Evolutionary conservation across 2,329 filamentous ascomycete genomes (phyloP), one percentile per base, ranked within the genome.

Genomic region (Zasmidium angulare): DNA sequence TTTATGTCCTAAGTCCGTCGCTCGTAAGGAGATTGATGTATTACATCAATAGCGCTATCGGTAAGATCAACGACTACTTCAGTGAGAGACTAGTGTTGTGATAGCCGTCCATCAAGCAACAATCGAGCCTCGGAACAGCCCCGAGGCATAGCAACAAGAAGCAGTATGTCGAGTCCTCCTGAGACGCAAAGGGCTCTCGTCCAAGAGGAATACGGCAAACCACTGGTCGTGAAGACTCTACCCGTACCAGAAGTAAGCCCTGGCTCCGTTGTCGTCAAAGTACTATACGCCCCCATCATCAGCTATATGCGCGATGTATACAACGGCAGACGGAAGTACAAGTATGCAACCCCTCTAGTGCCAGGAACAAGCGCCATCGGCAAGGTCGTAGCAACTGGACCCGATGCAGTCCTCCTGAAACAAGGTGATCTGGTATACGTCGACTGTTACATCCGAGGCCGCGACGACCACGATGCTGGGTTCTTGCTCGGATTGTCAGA

Each of bases 361-460:
- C 66, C 67, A 1, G 76, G 76, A n/a, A 47, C 54, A 26, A 66
- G 64, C 29, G 73, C 74, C 10, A 71, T 79, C 50, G 76, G 69
- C 2, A 74, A 73, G 19, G 62, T 78, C 47, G 68, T 56, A n/a
- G 71, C 73, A 4, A 61, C 74, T 4, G 76, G 75, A 0, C 66
- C 71, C 0, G 77, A 79, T 56, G 67, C 76, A 0, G 71, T 69
- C 0, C 4, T 54, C 1, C 66, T 79, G 17, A 55, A 66, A 14
- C 61, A 62, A 0, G 76, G 75, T 1, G 65, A 77, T 46, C 68
- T 80, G 4, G 75, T 79, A 20, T 71, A 67, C 31, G 60, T 75
- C 43, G 76, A 79, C 60, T 67, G 63, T 22, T 64, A 66, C 1
- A 69, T 79, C 12, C 73, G 70, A 12, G 69, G 65, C 0, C 75